These are phyloP conservation scores for Ophiostoma tasmaniense DNA, from an alignment of 2,329 filamentous ascomycete species.

Conservation along the genomic window DNA sequence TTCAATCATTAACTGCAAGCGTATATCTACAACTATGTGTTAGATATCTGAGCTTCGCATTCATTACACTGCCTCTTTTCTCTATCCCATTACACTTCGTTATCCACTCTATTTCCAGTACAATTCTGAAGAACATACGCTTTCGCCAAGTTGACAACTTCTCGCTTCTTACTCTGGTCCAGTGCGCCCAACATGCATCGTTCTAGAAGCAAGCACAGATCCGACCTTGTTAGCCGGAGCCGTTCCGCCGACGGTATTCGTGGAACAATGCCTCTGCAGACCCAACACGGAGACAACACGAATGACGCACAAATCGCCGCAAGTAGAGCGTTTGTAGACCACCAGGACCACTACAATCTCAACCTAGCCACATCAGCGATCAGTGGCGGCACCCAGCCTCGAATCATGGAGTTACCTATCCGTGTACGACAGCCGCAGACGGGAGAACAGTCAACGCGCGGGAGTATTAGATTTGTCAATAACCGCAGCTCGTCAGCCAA, in stretches of 20 bases:
- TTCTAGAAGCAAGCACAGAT: constrained; percentile 37
- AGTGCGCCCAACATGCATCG: neutral
- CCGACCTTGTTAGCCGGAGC: constrained; percentile 42
- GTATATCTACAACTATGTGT: constrained; percentile 4
- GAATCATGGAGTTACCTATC: neutral
- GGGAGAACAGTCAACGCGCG: constrained; percentile 26
- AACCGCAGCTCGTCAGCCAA: neutral
- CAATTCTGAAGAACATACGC: neutral
- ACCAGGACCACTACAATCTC: constrained; percentile 28
- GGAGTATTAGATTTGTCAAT: constrained; percentile 48
- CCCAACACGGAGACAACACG: constrained; percentile 41
- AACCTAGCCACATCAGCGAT: too few relatives aligned
- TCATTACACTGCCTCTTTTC: neutral
- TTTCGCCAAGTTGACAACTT: neutral
- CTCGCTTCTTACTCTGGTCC: neutral
- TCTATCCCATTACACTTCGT: neutral
- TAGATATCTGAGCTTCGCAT: constrained; percentile 8
- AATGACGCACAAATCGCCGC: constrained; percentile 57
- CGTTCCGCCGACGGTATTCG: constrained; percentile 40
- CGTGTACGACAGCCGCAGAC: constrained; percentile 17
- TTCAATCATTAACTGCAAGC: neutral
- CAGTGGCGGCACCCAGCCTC: neutral
- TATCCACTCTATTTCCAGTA: neutral
- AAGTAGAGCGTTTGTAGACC: constrained; percentile 48
- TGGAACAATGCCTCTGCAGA: constrained; percentile 35